phyloP scores from a whole-genome alignment of 2,329 filamentous ascomycete species.

The Penicillium paneum region DNA sequence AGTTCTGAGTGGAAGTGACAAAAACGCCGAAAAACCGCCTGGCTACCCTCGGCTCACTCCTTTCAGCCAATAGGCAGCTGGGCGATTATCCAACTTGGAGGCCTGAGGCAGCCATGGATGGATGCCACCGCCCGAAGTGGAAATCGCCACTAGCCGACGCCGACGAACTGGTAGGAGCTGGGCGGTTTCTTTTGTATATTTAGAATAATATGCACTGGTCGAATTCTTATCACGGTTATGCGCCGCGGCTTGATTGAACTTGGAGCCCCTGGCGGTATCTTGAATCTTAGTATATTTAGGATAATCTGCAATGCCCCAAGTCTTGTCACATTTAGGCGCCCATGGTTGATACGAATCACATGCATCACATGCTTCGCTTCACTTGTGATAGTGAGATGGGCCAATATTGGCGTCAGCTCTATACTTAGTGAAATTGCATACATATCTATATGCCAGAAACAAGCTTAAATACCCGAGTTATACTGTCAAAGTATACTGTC shows the following conservation, averaged over 20 bases:
- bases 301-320: background rate
- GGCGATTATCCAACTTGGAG: constrained; percentile 26
- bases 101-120: background rate
- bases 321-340: background rate
- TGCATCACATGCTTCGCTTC: constrained; percentile 4
- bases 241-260: too few relatives aligned
- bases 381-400: background rate
- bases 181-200: background rate
- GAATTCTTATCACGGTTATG: background rate
- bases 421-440: background rate
- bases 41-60: constrained; percentile 17
- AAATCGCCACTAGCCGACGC: background rate
- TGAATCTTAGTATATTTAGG: too few relatives aligned
- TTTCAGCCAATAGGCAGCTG: constrained; percentile 26
- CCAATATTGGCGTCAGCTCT: constrained; percentile 4
- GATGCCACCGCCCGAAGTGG: background rate
- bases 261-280: too few relatives aligned
- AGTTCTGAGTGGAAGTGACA: constrained; percentile 15
- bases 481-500: background rate
- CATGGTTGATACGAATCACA: constrained; percentile 1
- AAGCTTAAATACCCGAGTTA: constrained; percentile 3
- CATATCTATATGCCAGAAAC: constrained; percentile 4
- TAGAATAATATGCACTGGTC: background rate
- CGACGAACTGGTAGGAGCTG: background rate
- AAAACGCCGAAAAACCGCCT: constrained; percentile 27